phyloP scores from a whole-genome alignment of 768 basidiomycete genomes.

The Rubroboletus pulcherrimus region DNA sequence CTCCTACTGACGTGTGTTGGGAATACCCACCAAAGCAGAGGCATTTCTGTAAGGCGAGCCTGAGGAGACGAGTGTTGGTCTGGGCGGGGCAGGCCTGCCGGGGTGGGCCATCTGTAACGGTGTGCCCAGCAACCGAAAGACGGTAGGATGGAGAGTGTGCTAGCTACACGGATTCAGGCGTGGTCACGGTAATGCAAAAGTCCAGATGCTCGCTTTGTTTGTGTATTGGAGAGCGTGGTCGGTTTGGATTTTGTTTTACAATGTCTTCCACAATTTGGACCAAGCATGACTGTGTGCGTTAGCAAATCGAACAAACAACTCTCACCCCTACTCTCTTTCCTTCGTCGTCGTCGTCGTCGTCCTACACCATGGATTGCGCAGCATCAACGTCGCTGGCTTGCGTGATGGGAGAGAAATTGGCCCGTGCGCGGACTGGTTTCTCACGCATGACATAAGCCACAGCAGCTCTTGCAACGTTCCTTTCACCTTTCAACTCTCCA shows the following conservation, averaged over 20 bases:
- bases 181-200: not conserved
- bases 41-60: not conserved
- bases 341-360: conserved; percentile 31
- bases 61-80: not conserved
- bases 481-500: conserved; percentile 27
- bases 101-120: not conserved
- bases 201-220: conserved; percentile 30
- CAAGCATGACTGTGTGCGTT: conserved; percentile 56
- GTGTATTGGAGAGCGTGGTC: conserved; percentile 40
- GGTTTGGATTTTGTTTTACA: conserved; percentile 64
- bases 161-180: not conserved
- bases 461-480: conserved; percentile 37
- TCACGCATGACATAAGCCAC: conserved; percentile 54
- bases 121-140: not conserved
- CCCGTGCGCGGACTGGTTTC: conserved; percentile 53
- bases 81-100: too few species aligned
- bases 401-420: conserved; percentile 35
- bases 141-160: not conserved
- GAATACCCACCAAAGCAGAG: not conserved
- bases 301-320: conserved; percentile 48
- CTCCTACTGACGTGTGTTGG: not conserved
- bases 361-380: conserved; percentile 20
- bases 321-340: conserved; percentile 32
- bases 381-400: conserved; percentile 18
- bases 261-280: conserved; percentile 74